Conservation (phyloP, 495 filamentous ascomycete species). For the Penicillium goetzii region DNA sequence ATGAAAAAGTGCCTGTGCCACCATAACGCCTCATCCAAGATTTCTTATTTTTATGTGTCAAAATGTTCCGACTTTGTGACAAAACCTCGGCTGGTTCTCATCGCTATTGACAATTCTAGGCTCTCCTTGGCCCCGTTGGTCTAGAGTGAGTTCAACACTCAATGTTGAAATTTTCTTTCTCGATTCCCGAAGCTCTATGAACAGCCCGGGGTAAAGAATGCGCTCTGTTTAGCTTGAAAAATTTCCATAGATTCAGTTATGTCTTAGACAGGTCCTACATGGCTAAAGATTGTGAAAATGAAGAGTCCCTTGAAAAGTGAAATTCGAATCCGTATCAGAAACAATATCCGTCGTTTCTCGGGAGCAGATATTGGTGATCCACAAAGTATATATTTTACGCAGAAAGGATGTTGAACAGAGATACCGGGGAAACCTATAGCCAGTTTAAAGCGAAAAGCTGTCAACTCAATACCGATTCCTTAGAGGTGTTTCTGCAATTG, state of each 20-base stretch:
- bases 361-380: no score
- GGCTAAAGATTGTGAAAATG: background rate
- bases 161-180: background rate
- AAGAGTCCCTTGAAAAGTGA: no score
- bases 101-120: background rate
- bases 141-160: background rate
- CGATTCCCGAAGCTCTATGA: background rate
- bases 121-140: background rate
- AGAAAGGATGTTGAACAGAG: no score
- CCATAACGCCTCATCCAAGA: conserved; percentile 1
- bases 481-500: no score
- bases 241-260: background rate
- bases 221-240: no score
- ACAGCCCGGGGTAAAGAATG: no score
- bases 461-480: no score
- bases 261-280: background rate
- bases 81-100: background rate
- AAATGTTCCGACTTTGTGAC: background rate
- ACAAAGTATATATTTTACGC: no score
- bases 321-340: no score
- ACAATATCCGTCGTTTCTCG: no score
- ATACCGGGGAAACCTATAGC: no score
- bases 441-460: no score
- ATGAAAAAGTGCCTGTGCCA: background rate
- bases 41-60: conserved; percentile 4